Evolutionary conservation across 2,329 filamentous ascomycete species (phyloP).

Genomic region (Chalaropsis thielavioides): DNA sequence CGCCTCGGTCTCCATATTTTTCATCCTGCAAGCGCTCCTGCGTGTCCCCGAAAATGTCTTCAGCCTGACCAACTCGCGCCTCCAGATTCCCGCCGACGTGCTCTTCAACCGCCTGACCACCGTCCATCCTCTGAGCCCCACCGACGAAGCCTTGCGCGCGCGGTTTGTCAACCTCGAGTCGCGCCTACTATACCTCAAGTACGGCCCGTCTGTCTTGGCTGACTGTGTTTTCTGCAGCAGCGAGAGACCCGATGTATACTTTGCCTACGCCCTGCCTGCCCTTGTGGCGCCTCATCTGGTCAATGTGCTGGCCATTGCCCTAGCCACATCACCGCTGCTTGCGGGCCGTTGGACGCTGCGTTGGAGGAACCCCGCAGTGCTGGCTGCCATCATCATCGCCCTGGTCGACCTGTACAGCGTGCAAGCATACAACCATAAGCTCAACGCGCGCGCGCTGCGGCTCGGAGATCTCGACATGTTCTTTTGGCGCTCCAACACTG

Average conservation of each 20-base stretch:
- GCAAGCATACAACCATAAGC: slow-evolving; percentile 47
- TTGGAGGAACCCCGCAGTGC: slow-evolving; percentile 59
- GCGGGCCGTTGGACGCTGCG: slow-evolving; percentile 46
- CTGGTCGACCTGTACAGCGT: slow-evolving; percentile 52
- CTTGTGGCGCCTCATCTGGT: slow-evolving; percentile 63
- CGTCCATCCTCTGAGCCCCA: slow-evolving; percentile 41
- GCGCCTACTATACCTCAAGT: slow-evolving; percentile 68
- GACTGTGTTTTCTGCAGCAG: slow-evolving; percentile 69
- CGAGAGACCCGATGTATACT: slow-evolving; percentile 55
- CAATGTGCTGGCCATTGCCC: slow-evolving; percentile 57
- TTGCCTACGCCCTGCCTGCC: slow-evolving; percentile 65
- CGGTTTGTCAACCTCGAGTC: slow-evolving; percentile 59
- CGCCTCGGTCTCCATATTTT: slow-evolving; percentile 31
- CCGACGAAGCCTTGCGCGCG: slow-evolving; percentile 50
- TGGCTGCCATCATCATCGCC: slow-evolving; percentile 44
- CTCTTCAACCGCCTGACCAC: slow-evolving; percentile 61
- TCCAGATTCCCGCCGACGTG: slow-evolving; percentile 73
- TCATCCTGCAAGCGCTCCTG: slow-evolving; percentile 49
- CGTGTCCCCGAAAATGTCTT: slow-evolving; percentile 72
- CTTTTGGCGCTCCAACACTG: slow-evolving; percentile 52
- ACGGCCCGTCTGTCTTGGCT: slow-evolving; percentile 58
- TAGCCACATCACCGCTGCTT: slow-evolving; percentile 56
- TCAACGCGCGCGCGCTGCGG: slow-evolving; percentile 47
- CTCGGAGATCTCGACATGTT: slow-evolving; percentile 53
- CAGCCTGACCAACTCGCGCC: slow-evolving; percentile 56